phyloP scores from a whole-genome alignment of 306 rosid genomes.

The Medicago ruthenica region DNA sequence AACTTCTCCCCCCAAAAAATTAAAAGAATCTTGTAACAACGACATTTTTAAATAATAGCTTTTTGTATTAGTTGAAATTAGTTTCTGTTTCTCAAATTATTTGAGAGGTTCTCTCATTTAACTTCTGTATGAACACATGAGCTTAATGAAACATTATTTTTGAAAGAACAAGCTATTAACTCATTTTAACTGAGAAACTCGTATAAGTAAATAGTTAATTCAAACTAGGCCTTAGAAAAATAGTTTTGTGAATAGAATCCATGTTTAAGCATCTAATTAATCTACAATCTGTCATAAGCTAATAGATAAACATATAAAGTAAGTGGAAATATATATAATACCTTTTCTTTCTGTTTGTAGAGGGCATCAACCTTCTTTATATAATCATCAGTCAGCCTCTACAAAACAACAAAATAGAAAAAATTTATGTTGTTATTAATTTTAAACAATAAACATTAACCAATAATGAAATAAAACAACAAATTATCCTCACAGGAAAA shows the following conservation, averaged over 20 bases:
- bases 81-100: not conserved
- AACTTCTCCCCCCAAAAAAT: not conserved
- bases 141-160: not conserved
- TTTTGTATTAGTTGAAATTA: not conserved
- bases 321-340: conserved; percentile 34
- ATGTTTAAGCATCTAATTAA: conserved; percentile 22
- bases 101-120: not conserved
- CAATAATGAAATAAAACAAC: not conserved
- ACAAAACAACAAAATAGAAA: conserved; percentile 45
- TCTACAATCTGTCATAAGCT: conserved; percentile 19
- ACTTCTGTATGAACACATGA: not conserved
- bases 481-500: not conserved
- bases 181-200: not conserved
- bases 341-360: conserved; percentile 95
- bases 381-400: conserved; percentile 88
- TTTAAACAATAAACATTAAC: conserved; percentile 14
- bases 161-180: not conserved
- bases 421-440: not conserved
- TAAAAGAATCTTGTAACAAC: not conserved
- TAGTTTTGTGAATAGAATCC: not conserved
- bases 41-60: not conserved
- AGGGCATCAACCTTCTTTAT: conserved; percentile 82
- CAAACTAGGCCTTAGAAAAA: conserved; percentile 15
- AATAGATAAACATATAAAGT: not conserved
- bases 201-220: not conserved